Base-by-base conservation (phyloP, 2,329 filamentous ascomycete genomes). In the Scedosporium boydii region DNA sequence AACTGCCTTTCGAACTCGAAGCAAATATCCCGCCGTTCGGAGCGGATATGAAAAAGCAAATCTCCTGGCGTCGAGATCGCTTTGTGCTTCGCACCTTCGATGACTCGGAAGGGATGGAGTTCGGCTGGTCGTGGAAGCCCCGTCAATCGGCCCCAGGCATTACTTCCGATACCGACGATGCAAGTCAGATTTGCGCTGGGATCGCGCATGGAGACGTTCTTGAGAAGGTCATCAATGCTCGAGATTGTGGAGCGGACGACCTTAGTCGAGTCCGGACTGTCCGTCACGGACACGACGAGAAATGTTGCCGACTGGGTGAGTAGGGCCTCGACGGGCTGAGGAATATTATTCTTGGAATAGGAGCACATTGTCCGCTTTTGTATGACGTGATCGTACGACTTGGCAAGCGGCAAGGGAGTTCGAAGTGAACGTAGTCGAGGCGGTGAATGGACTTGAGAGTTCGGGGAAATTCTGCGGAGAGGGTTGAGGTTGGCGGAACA, bases 1-100 rank as follows among this genome's bases (percentile, higher is more conserved):
- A 86, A 68, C 65, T 84, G 82, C 38, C 78, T 73, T 71, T 85
- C 82, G 62, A 85, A 82, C 67, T 86, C 83, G 64, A 85, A 85
- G 66, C 78, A 80, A 23, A 86, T 66, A 66, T 85, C 83, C 14
- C 81, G 75, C 1, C 83, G 76, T 58, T 84, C 81, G 0, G 82
- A 76, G 34, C 82, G 79, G 64, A 86, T 85, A 66, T 86, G 83
- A 64, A 86, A 83, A 3, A 86, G 72, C 0, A 86, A 63, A 63
- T 86, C 82, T 0, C 83, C 82, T 0, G 82, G 80, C 0, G 83
- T 85, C 0, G 81, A 80, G 6, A 82, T 71, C 0, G 82, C 82
- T 0, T 77, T 80, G 67, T 84, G 81, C 6, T 70, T 75, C 2
- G 66, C 65, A 2, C 83, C 83, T n/a, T 73, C 70, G 6, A 85